Evolutionary conservation across 164 flowering plant genomes (phyloP).

Genomic region (Saururus chinensis): DNA sequence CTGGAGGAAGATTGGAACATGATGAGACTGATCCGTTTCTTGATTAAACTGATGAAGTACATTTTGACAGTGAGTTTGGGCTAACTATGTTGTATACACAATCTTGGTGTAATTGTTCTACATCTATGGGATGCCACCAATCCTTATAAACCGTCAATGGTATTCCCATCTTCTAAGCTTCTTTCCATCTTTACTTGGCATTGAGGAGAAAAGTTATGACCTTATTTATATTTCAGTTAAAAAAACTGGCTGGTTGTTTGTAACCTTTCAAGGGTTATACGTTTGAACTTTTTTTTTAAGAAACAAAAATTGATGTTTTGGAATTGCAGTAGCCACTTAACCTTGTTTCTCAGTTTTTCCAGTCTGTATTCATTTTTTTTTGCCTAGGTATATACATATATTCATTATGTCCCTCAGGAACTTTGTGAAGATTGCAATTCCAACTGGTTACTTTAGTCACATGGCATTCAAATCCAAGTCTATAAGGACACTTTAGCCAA

Average conservation of each 20-base stretch:
- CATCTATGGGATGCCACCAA: constrained; percentile 95
- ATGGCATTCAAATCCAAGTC: background rate
- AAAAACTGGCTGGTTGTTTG: no score
- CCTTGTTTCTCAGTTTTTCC: no score
- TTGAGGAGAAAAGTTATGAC: constrained; percentile 78
- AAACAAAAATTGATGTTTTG: no score
- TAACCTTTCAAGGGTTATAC: no score
- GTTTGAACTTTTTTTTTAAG: no score
- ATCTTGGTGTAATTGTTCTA: constrained; percentile 4
- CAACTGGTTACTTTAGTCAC: no score
- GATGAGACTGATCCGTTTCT: constrained; percentile 62
- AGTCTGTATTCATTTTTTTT: no score
- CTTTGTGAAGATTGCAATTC: no score
- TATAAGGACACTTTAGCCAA: constrained; percentile 3
- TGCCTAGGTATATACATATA: no score
- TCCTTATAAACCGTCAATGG: constrained; percentile 74
- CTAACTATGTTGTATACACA: constrained; percentile 12
- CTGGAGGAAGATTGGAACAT: constrained; percentile 45
- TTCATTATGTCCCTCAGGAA: no score
- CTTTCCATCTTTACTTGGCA: constrained; percentile 62
- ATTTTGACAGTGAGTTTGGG: constrained; percentile 66
- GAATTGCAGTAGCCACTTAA: no score
- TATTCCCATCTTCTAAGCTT: constrained; percentile 56
- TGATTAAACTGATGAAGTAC: constrained; percentile 71
- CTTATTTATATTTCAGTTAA: no score